Evolutionary conservation across 352 stramenopile species (phyloP), one percentile per base, ranked within the genome.

Genomic region (Pythium chondricola): DNA sequence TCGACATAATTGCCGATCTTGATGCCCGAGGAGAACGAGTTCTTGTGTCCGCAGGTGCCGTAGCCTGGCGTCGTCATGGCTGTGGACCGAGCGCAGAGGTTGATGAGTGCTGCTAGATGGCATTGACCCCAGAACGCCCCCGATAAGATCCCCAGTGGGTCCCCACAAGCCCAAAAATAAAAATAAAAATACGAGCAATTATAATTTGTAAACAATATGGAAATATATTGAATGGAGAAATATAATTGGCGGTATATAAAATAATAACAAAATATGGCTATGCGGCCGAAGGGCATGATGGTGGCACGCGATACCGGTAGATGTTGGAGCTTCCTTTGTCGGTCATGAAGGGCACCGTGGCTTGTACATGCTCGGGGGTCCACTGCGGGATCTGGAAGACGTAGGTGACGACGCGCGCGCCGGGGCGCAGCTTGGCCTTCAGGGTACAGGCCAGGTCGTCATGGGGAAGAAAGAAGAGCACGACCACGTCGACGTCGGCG

Each of bases 1-100:
- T 93, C 78, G 26, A 90, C 81, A 63, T 86, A 93, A 57, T 90
- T 93, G 27, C 81, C 78, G 52, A 88, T 62, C 59, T 88, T 88
- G 38, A 88, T 74, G 24, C 68, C 66, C 18, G 74, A 80, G 8
- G 65, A 74, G 53, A 83, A 93, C 54, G 72, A 63, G 68, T 93
- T 93, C 72, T 90, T 90, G 71, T 90, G 81, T 3, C 81, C 78
- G 40, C 78, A 88, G 35, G 90, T 74, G 33, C 81, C 81, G 43
- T 78, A 89, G 7, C 81, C 81, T 25, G 63, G 41, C 47, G 64
- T 67, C 67, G 80, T 79, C 20, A 16, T 65, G 35, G n/a, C n/a
- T n/a, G n/a, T n/a, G n/a, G n/a, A n/a, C n/a, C n/a, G n/a, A n/a
- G n/a, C n/a, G n/a, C n/a, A n/a, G n/a, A n/a, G n/a, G n/a, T n/a